These are phyloP conservation scores for Truncatella angustata DNA, from an alignment of 2,329 filamentous ascomycete species.

Conservation along the genomic window DNA sequence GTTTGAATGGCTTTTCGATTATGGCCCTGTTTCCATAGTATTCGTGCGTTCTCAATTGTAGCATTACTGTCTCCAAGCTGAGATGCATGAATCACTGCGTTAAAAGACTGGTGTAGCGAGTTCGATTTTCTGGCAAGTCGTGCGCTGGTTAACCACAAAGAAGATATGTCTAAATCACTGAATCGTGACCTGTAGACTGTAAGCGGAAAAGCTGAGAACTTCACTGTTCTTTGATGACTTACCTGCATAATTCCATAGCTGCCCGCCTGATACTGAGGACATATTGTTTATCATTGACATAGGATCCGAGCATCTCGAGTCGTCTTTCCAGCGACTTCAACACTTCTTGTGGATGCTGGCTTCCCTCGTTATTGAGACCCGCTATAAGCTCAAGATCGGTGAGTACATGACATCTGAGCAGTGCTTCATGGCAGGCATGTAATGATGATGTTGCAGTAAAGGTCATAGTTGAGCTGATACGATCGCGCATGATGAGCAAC, in stretches of 20 bases:
- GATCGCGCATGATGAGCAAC: constrained; percentile 65
- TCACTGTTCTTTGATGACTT: constrained; percentile 26
- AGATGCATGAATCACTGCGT: constrained; percentile 86
- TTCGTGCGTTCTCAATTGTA: constrained; percentile 88
- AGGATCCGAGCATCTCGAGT: constrained; percentile 86
- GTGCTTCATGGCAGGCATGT: constrained; percentile 77
- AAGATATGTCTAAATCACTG: constrained; percentile 71
- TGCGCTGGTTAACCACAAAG: constrained; percentile 82
- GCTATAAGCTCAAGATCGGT: constrained; percentile 82
- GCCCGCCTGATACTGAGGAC: constrained; percentile 82
- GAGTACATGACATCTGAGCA: constrained; percentile 83
- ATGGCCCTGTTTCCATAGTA: constrained; percentile 91
- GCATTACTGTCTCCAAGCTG: constrained; percentile 81
- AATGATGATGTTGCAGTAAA: constrained; percentile 76
- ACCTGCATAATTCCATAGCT: constrained; percentile 77
- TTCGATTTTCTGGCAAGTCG: constrained; percentile 83
- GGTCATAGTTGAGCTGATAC: constrained; percentile 72
- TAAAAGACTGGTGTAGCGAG: constrained; percentile 84
- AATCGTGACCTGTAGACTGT: constrained; percentile 52
- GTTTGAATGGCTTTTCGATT: constrained; percentile 93
- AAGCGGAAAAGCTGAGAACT: constrained; percentile 25
- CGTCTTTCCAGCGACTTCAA: constrained; percentile 66
- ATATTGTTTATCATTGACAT: constrained; percentile 91
- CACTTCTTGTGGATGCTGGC: constrained; percentile 36
- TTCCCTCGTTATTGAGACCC: constrained; percentile 40